A percentile compares a stretch with the other conserved stretches of the same genome.
Conservation (phyloP, 2,329 filamentous ascomycete species). For the Paecilomyces sp. region DNA sequence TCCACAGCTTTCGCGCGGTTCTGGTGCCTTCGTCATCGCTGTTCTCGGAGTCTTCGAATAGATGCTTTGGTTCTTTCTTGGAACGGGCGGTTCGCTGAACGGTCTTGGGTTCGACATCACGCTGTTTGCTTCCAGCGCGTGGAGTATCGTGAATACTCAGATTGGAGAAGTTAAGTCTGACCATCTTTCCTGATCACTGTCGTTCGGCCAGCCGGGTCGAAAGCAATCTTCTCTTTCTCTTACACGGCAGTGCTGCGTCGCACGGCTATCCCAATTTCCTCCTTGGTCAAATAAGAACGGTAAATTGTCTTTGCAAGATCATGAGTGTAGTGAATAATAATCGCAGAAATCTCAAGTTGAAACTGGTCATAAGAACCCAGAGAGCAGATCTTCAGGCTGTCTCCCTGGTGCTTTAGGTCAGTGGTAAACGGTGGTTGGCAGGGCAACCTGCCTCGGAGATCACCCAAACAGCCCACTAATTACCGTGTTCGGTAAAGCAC, state of each 20-base stretch:
- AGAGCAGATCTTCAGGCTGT: not conserved
- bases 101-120: not conserved
- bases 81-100: not conserved
- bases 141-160: not conserved
- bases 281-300: not conserved
- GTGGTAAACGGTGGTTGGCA: slow-evolving; percentile 2
- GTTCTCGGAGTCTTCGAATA: not conserved
- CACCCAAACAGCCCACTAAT: not conserved
- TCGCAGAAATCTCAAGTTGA: not conserved
- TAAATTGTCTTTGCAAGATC: not conserved
- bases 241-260: not conserved
- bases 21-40: not conserved
- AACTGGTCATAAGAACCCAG: not conserved
- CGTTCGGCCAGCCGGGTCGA: not conserved
- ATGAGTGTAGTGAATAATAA: not conserved
- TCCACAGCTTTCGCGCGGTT: not conserved
- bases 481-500: not conserved
- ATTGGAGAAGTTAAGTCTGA: not conserved
- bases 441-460: slow-evolving; percentile 1
- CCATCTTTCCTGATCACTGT: not conserved
- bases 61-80: not conserved
- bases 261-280: not conserved
- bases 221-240: not conserved
- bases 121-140: not conserved
- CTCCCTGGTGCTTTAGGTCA: not conserved